Evolutionary conservation across 805 yeast genomes (phyloP), one percentile per base, ranked within the genome.

Genomic region (Ogataea angusta): DNA sequence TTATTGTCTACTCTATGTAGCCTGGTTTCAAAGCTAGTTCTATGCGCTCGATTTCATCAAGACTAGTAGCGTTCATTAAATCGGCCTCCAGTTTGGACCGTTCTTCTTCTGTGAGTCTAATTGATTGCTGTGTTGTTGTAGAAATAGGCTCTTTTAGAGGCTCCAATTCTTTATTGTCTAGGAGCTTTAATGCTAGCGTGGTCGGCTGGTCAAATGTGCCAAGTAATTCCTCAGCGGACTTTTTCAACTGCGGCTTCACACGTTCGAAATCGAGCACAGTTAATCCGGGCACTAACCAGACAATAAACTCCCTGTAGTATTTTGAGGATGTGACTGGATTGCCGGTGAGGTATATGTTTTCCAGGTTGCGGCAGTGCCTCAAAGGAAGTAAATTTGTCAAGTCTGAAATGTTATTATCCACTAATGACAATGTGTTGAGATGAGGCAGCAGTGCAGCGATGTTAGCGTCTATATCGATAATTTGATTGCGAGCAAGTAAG

Each of bases 41-140:
- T 17, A 89, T 74, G 36, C 76, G 65, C 43, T 81, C 85, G 6
- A 89, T 85, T 47, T 90, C 96, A 5, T 75, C 85, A 42, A 90
- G 57, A 37, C 80, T 78, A 4, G 78, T 71, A 1, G 96, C 95
- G 23, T 63, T 66, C 38, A 71, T 69, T 41, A 90, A 66, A 47
- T 77, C 72, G 30, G 67, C 56, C 46, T 80, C 69, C 35, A 90
- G 61, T 33, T 64, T 62, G 10, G 61, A 59, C 42, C 69, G 73
- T 27, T 82, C 88, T 25, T 72, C 77, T 0, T 68, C 73, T 2
- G 80, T 67, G 51, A 86, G 66, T 44, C 70, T 76, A 18, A 13
- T 34, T 16, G 14, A 17, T 18, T 31, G 30, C 13, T 18, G 31
- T 14, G 17, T 12, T 10, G 17, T 13, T 15, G 21, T 26, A 6